Evolutionary conservation across 2,329 filamentous ascomycete species (phyloP), one percentile per base, ranked within the genome.

Genomic region (Fusarium piperis): DNA sequence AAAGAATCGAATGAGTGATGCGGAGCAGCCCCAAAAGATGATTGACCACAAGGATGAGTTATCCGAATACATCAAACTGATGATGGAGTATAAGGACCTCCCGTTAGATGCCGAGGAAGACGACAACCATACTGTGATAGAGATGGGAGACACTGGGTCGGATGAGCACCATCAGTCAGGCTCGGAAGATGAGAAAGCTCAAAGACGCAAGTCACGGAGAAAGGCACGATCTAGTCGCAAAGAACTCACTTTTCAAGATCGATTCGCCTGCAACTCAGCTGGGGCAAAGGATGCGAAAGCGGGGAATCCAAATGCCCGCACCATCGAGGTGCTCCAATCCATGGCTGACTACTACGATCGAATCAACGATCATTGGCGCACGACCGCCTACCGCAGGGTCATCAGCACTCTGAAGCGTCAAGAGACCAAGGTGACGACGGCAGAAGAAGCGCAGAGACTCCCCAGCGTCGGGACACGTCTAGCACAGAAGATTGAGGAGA

Each of bases 401-500:
- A 92, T 97, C 58, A 84, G 85, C n/a, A 92, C 89, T 4, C 85
- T 98, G 13, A 89, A 89, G 48, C 90, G 89, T 53, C 92, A 95
- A 68, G 78, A 83, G 0, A 75, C 73, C 53, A 91, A 90, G 77
- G 88, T 98, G 65, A 84, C 81, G 5, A 95, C 92, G 0, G 90
- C 88, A 64, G 86, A 90, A 55, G 87, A 97, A 79, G 95, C 95
- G 0, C 82, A 87, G 12, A 79, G 82, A 2, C 85, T 98, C 1
- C 89, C 90, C 1, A 88, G 86, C 64, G 90, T 98, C 36, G 95
- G 95, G 9, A 76, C 85, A 12, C 88, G 93, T 1, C 83, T 98
- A 2, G 94, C 94, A 0, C 85, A 88, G 28, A 97, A 97, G 79
- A 96, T 98, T 70, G 93, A 96, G 75, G 95, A 98, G 78, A 97